A percentile compares a stretch with the other conserved stretches of the same genome.
Evolutionary conservation across 129 eudicot species (phyloP).

Genomic region (Gnaphalium uliginosum): DNA sequence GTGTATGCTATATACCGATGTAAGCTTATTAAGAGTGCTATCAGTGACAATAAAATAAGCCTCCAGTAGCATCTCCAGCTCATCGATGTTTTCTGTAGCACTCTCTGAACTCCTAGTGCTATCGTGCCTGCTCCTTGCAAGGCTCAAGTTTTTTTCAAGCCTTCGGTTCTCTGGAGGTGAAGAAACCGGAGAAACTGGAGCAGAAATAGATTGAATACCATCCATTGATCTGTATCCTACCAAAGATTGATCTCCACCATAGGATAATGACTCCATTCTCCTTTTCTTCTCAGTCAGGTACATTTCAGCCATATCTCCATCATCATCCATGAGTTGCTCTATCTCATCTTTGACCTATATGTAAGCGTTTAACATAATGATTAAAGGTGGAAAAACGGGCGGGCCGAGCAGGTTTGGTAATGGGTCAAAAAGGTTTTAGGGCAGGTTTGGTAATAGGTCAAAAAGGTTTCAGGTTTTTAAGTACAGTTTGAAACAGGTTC

Average conservation of each 20-base stretch:
- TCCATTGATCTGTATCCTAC: conserved; percentile 67
- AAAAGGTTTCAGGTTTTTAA: not conserved
- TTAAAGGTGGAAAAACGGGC: not conserved
- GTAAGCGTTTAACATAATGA: conserved; percentile 3
- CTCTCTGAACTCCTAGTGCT: conserved; percentile 80
- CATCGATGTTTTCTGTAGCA: conserved; percentile 63
- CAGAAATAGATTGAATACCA: conserved; percentile 63
- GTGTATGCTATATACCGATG: conserved; percentile 53
- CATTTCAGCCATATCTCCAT: conserved; percentile 99
- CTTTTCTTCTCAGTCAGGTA: conserved; percentile 81
- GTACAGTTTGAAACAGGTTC: not conserved
- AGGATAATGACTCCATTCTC: conserved; percentile 30
- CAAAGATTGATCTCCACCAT: conserved; percentile 65
- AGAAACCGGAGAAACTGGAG: conserved; percentile 91
- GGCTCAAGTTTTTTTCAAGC: conserved; percentile 75
- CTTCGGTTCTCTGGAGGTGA: conserved; percentile 68
- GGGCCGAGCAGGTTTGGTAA: not conserved
- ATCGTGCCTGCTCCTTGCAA: conserved; percentile 83
- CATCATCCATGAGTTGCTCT: conserved; percentile 98
- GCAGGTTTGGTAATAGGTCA: not conserved
- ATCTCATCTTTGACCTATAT: conserved; percentile 88
- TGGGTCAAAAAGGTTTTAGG: not conserved
- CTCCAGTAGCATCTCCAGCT: conserved; percentile 93
- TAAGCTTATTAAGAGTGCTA: conserved; percentile 84
- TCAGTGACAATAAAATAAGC: conserved; percentile 93